Conservation (phyloP, 202 grass and related monocot genomes). For the Carex arenaria region DNA sequence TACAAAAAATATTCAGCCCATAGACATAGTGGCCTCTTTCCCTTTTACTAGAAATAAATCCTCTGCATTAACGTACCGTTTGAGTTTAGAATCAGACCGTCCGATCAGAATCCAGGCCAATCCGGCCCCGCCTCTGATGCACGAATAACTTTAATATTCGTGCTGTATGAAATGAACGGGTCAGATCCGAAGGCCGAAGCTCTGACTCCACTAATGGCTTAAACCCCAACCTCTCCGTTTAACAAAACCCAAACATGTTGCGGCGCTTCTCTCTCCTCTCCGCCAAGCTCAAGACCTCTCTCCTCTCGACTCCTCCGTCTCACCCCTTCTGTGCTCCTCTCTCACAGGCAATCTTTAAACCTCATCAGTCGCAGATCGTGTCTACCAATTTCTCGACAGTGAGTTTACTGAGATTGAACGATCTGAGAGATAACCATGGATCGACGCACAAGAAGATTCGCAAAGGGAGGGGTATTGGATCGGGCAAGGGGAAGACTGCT, state of each 20-base stretch:
- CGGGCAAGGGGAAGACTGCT: slow-evolving; percentile 81
- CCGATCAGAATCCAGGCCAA: no score
- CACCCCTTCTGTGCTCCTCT: background rate
- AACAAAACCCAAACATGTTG: slow-evolving; percentile 17
- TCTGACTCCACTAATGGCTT: slow-evolving; percentile 11
- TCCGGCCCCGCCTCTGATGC: no score
- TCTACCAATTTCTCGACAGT: slow-evolving; percentile 31
- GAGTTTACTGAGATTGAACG: slow-evolving; percentile 61
- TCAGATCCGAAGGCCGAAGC: background rate
- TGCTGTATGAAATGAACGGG: no score
- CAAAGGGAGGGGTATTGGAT: slow-evolving; percentile 90
- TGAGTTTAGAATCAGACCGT: no score
- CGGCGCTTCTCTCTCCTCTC: slow-evolving; percentile 19
- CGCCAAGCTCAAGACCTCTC: background rate
- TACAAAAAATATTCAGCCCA: background rate
- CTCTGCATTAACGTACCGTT: no score
- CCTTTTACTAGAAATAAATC: background rate
- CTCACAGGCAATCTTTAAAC: background rate
- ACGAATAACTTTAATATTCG: no score
- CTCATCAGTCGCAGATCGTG: background rate
- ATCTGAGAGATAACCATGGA: slow-evolving; percentile 71
- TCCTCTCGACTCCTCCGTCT: background rate
- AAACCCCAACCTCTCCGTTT: slow-evolving; percentile 1
- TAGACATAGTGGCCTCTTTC: background rate
- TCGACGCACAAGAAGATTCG: slow-evolving; percentile 81